Evolutionary conservation across 1,139 yeast genomes (phyloP).

Genomic region (Pichia inconspicua): DNA sequence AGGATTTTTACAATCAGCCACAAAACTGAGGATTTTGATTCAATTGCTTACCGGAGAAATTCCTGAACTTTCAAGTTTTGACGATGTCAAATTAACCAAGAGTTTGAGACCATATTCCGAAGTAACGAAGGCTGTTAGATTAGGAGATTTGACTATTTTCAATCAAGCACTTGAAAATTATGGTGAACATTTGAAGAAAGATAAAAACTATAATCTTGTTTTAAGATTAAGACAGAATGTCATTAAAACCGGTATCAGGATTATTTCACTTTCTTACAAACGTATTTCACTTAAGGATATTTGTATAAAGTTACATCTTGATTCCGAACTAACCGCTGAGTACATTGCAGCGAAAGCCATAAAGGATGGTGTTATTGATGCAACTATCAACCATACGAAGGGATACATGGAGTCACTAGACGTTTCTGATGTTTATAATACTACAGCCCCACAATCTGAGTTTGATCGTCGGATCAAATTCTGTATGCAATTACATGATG

Average conservation of each 20-base stretch:
- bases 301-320: constrained; percentile 85
- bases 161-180: constrained; percentile 64
- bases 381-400: constrained; percentile 80
- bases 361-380: constrained; percentile 96
- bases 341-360: constrained; percentile 95
- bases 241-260: constrained; percentile 94
- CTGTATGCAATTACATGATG: constrained; percentile 85
- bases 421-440: constrained; percentile 77
- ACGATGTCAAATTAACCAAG: constrained; percentile 49
- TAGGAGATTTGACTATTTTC: constrained; percentile 82
- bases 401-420: constrained; percentile 93
- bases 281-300: constrained; percentile 84
- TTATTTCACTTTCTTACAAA: constrained; percentile 85
- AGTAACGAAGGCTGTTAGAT: constrained; percentile 84
- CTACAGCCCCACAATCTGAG: constrained; percentile 77
- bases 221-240: constrained; percentile 92
- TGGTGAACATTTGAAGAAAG: constrained; percentile 56
- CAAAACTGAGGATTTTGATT: constrained; percentile 79
- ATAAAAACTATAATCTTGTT: constrained; percentile 79
- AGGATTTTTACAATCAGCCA: constrained; percentile 86
- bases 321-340: constrained; percentile 92
- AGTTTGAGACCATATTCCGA: constrained; percentile 75
- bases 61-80: constrained; percentile 83
- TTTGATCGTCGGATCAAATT: constrained; percentile 92
- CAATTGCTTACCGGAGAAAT: constrained; percentile 95